These are phyloP conservation scores for Chrysoporthe puriensis DNA, from an alignment of 2,329 filamentous ascomycete genomes.

Conservation along the genomic window DNA sequence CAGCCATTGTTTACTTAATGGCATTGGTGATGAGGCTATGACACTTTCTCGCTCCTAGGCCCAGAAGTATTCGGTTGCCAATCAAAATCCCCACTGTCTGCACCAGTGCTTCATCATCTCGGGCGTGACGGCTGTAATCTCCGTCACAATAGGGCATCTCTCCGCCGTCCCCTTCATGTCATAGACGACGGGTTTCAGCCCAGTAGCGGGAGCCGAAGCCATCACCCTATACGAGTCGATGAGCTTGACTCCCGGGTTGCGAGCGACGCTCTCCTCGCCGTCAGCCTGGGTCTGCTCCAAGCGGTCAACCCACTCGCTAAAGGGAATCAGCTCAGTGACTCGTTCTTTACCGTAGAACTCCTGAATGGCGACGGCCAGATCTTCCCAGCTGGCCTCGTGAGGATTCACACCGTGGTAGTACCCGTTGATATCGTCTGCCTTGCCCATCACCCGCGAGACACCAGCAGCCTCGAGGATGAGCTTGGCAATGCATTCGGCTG, in stretches of 20 bases:
- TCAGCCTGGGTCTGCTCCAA: slow-evolving; percentile 44
- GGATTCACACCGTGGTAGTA: slow-evolving; percentile 55
- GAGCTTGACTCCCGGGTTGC: slow-evolving; percentile 54
- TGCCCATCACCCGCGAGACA: slow-evolving; percentile 18
- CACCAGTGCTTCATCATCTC: slow-evolving; percentile 51
- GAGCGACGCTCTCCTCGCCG: slow-evolving; percentile 38
- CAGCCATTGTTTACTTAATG: no score
- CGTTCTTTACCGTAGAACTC: slow-evolving; percentile 41
- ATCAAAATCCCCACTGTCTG: slow-evolving; percentile 44
- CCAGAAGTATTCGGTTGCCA: background rate
- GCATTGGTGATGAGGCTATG: no score
- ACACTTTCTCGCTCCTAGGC: background rate
- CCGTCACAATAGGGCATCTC: slow-evolving; percentile 44
- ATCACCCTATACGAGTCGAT: slow-evolving; percentile 49
- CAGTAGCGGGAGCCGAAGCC: slow-evolving; percentile 10
- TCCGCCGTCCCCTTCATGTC: slow-evolving; percentile 44
- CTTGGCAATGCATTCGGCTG: slow-evolving; percentile 48
- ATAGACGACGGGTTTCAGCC: slow-evolving; percentile 38
- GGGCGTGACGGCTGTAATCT: slow-evolving; percentile 43
- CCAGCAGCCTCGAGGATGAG: slow-evolving; percentile 48
- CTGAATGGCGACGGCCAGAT: slow-evolving; percentile 44
- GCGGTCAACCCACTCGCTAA: slow-evolving; percentile 47
- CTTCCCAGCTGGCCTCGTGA: slow-evolving; percentile 41
- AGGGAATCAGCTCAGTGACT: slow-evolving; percentile 42
- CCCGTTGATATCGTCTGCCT: slow-evolving; percentile 37